A percentile compares a stretch with the other conserved stretches of the same genome.
phyloP scores from a whole-genome alignment of 768 basidiomycete species.

The Panaeolus cyanescens region DNA sequence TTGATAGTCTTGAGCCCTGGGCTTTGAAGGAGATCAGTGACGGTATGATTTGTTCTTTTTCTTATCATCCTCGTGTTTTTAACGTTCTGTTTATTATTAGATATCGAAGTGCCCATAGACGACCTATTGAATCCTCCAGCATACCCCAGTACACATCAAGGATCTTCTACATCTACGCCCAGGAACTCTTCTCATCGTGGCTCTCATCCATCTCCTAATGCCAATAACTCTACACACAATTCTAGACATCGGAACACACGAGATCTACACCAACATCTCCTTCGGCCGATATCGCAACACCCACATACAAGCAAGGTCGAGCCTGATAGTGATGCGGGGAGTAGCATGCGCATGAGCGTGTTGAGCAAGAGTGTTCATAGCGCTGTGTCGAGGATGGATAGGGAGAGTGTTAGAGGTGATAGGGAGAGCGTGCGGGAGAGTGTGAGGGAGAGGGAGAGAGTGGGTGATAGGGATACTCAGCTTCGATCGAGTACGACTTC shows the following conservation, averaged over 20 bases:
- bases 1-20: conserved; percentile 84
- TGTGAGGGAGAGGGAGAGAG: not conserved
- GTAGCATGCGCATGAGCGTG: conserved; percentile 48
- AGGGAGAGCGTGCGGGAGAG: conserved; percentile 11
- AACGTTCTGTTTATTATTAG: conserved; percentile 34
- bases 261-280: conserved; percentile 4
- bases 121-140: conserved; percentile 56
- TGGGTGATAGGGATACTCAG: conserved; percentile 1
- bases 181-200: conserved; percentile 1
- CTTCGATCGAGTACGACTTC: not conserved
- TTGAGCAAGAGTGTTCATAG: conserved; percentile 23
- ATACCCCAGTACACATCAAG: conserved; percentile 16
- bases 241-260: not conserved
- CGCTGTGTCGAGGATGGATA: conserved; percentile 4
- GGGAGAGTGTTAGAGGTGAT: not conserved
- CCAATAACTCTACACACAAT: not conserved
- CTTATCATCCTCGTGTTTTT: not conserved
- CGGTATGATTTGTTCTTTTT: conserved; percentile 28
- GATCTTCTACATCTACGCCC: conserved; percentile 11
- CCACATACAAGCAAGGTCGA: conserved; percentile 37
- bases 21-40: conserved; percentile 85
- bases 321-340: conserved; percentile 41
- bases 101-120: conserved; percentile 77
- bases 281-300: conserved; percentile 31
- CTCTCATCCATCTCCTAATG: not conserved